phyloP scores from a whole-genome alignment of 805 yeast species.

The Suhomyces canberraensis region DNA sequence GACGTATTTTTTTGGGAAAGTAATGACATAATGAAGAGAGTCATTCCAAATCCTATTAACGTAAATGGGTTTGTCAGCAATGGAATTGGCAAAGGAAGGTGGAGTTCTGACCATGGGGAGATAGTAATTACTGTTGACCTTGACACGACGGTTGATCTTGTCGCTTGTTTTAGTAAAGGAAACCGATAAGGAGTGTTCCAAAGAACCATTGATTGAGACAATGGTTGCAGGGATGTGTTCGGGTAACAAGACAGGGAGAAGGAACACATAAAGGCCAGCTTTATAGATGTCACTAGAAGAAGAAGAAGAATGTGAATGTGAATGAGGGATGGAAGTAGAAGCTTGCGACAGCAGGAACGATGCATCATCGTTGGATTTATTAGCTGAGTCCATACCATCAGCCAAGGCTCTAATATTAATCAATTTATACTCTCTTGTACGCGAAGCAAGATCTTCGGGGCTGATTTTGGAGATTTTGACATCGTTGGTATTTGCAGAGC shows the following conservation, averaged over 20 bases:
- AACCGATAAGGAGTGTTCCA: slow-evolving; percentile 41
- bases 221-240: slow-evolving; percentile 62
- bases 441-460: slow-evolving; percentile 42
- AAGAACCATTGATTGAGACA: slow-evolving; percentile 47
- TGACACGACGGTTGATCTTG: slow-evolving; percentile 33
- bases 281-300: slow-evolving; percentile 24
- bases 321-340: background rate
- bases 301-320: background rate
- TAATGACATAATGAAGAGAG: slow-evolving; percentile 63
- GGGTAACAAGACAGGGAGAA: slow-evolving; percentile 62
- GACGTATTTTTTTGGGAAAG: slow-evolving; percentile 68
- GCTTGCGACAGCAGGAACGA: background rate
- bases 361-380: background rate
- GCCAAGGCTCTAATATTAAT: slow-evolving; percentile 9
- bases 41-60: slow-evolving; percentile 76
- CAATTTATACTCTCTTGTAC: slow-evolving; percentile 33
- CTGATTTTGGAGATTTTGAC: slow-evolving; percentile 38
- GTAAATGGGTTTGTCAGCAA: slow-evolving; percentile 69
- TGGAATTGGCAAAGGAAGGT: slow-evolving; percentile 54
- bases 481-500: slow-evolving; percentile 41
- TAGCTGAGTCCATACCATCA: slow-evolving; percentile 4
- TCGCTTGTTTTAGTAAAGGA: slow-evolving; percentile 40
- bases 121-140: slow-evolving; percentile 26
- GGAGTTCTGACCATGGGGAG: slow-evolving; percentile 54
- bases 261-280: slow-evolving; percentile 70